Percentiles rank a stretch among this genome's conserved stretches.
These are phyloP conservation scores for Saturnispora gosingensis DNA, from an alignment of 805 yeast species.

Conservation along the genomic window DNA sequence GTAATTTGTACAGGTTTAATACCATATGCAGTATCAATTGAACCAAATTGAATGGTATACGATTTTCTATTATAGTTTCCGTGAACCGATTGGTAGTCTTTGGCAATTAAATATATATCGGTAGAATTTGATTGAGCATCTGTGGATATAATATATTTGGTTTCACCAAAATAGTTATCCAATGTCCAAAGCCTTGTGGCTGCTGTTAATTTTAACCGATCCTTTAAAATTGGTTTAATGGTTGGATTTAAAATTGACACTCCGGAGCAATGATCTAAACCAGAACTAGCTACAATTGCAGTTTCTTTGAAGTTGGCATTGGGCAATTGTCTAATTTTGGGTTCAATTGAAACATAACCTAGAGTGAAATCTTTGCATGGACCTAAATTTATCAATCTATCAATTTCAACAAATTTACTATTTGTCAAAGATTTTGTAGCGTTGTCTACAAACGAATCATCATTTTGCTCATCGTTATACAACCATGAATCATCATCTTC, in stretches of 20 bases:
- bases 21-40: constrained; percentile 28
- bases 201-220: constrained; percentile 63
- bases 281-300: constrained; percentile 63
- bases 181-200: constrained; percentile 72
- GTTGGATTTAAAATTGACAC: constrained; percentile 58
- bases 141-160: constrained; percentile 61
- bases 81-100: constrained; percentile 51
- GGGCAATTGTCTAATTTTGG: constrained; percentile 47
- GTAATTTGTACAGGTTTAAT: constrained; percentile 68
- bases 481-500: constrained; percentile 41
- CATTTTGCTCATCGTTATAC: constrained; percentile 29
- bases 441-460: constrained; percentile 9
- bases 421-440: constrained; percentile 13
- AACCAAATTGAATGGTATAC: constrained; percentile 58
- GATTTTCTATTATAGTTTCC: constrained; percentile 56
- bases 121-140: constrained; percentile 55
- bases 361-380: constrained; percentile 62
- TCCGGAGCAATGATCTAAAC: constrained; percentile 46
- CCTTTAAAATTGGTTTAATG: constrained; percentile 56
- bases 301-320: constrained; percentile 62
- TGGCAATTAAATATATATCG: constrained; percentile 56
- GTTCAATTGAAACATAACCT: constrained; percentile 50
- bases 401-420: constrained; percentile 38
- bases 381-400: constrained; percentile 55
- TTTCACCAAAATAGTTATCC: constrained; percentile 27